Evolutionary conservation across 2,329 filamentous ascomycete species (phyloP), one percentile per base, ranked within the genome.

Genomic region (Ophiostoma quercus): DNA sequence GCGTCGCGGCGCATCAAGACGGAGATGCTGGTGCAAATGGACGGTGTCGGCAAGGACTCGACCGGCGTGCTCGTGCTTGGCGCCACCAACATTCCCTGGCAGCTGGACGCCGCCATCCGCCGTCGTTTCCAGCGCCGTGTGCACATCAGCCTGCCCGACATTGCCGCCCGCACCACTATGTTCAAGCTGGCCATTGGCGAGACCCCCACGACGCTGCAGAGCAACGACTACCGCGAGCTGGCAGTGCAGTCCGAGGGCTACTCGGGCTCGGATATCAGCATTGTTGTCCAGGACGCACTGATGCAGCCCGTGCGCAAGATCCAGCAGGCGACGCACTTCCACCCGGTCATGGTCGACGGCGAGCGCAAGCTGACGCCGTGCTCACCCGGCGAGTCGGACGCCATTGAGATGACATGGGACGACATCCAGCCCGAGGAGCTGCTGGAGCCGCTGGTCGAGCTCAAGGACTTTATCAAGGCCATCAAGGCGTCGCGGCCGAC

Each of bases 221-320:
- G 86, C 19, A 85, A 88, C 43, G 95, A 99, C 78, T 98, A 88
- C 79, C 88, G 89, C 74, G 87, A 89, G 70, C 82, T 99, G 73
- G 93, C 91, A 2, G 85, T 91, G 75, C 82, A 94, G 76, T 93
- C 92, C 68, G 94, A 98, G 71, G 95, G 95, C 0, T 99, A 97
- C 80, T 97, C 94, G 0, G 95, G 95, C 47, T 96, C 91, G 73
- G 95, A 99, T 87, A 98, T 99, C 75, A 88, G 86, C 76, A 98
- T 98, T 77, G 93, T 92, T 3, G 95, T 98, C 25, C 95, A 99
- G 79, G 92, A 96, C 78, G 95, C 95, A 0, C 83, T 99, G 54
- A 99, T 99, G 95, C 93, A 97, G 77, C 96, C 95, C 1, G 92
- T 99, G 72, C 87, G 95, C 72, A 96, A 97, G 80, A 98, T 99